Conservation (phyloP, 176 grass and related monocot species). For the Oryza punctata region DNA sequence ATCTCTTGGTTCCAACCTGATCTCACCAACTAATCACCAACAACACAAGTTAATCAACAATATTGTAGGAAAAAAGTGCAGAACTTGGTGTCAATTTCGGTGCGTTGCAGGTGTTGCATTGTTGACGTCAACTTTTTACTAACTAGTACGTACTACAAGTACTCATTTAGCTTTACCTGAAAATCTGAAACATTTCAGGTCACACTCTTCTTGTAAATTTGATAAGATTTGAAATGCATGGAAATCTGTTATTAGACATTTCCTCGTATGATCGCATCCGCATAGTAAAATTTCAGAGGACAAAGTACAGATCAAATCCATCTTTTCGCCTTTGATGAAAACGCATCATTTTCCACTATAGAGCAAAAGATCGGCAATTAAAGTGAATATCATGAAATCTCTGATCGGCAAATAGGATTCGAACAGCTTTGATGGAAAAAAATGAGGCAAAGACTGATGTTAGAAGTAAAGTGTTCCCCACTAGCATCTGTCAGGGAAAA, state of each 20-base stretch:
- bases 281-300: not conserved
- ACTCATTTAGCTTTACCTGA: not conserved
- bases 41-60: not conserved
- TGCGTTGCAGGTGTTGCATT: not conserved
- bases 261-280: not conserved
- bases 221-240: not conserved
- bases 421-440: not conserved
- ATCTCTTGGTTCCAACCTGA: not conserved
- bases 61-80: not conserved
- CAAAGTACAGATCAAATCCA: not conserved
- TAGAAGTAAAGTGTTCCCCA: not conserved
- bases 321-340: not conserved
- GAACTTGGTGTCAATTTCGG: not conserved
- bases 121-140: not conserved
- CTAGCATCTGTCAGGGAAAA: not conserved
- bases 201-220: not conserved
- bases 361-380: not conserved
- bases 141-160: not conserved
- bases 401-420: not conserved
- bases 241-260: not conserved
- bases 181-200: not conserved
- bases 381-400: not conserved
- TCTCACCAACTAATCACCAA: not conserved
- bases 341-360: not conserved
- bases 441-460: not conserved